phyloP scores from a whole-genome alignment of 768 basidiomycete species.

The Sporobolomyces pararoseus region DNA sequence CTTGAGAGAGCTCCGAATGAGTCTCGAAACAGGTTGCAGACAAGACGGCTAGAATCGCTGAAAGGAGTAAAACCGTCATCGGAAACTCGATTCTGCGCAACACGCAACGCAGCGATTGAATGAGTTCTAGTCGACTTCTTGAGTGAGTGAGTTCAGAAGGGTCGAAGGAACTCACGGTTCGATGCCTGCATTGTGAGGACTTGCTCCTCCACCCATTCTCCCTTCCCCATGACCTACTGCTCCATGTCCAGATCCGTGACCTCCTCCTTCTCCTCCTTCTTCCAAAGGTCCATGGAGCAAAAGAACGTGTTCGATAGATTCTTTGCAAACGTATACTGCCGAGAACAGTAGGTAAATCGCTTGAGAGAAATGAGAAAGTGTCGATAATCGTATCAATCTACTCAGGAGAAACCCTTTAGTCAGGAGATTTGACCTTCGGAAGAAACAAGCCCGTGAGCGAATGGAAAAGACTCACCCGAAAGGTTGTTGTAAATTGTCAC shows the following conservation, averaged over 20 bases:
- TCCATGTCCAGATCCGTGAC: constrained; percentile 43
- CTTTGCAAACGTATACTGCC: constrained; percentile 92
- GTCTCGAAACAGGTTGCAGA: constrained; percentile 8
- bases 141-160: background rate
- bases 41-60: background rate
- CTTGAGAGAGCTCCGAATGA: background rate
- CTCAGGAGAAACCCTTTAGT: no score
- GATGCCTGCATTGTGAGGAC: background rate
- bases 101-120: no score
- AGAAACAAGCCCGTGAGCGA: background rate
- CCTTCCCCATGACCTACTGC: constrained; percentile 42
- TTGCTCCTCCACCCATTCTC: background rate
- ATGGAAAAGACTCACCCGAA: constrained; percentile 62
- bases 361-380: constrained; percentile 65
- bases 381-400: constrained; percentile 44
- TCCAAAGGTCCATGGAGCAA: constrained; percentile 50
- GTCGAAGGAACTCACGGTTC: constrained; percentile 7
- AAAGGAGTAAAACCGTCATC: background rate
- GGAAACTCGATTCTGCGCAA: constrained; percentile 21
- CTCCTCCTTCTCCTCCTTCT: constrained; percentile 18
- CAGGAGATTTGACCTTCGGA: background rate
- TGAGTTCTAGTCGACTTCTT: background rate
- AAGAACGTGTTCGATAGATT: constrained; percentile 87
- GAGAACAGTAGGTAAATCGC: constrained; percentile 91
- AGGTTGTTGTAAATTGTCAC: constrained; percentile 51